phyloP scores from a whole-genome alignment of 768 basidiomycete species.

The Tricholoma hemisulphureum region DNA sequence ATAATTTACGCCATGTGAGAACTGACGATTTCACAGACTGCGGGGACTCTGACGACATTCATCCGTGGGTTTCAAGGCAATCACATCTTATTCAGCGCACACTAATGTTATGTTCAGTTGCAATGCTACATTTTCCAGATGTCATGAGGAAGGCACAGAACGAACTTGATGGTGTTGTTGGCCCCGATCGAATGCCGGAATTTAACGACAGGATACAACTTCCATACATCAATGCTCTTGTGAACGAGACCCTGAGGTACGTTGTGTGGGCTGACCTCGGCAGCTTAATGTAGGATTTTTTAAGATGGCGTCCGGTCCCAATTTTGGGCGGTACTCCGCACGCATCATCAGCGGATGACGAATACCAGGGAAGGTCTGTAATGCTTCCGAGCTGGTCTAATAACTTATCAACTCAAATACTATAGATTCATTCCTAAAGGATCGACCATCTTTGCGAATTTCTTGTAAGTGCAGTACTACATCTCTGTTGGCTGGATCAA shows the following conservation, averaged over 20 bases:
- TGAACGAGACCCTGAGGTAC: slow-evolving; percentile 38
- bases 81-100: too few relatives aligned
- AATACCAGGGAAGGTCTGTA: slow-evolving; percentile 34
- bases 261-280: not conserved
- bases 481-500: not conserved
- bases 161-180: slow-evolving; percentile 38
- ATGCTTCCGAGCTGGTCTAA: not conserved
- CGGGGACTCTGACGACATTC: slow-evolving; percentile 22
- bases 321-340: slow-evolving; percentile 30
- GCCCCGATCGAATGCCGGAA: slow-evolving; percentile 39
- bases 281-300: not conserved
- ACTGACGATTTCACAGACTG: slow-evolving; percentile 21
- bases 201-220: slow-evolving; percentile 34
- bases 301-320: slow-evolving; percentile 16
- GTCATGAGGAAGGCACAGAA: slow-evolving; percentile 40
- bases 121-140: slow-evolving; percentile 38
- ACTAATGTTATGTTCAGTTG: slow-evolving; percentile 20
- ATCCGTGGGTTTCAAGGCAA: slow-evolving; percentile 5
- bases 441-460: slow-evolving; percentile 38
- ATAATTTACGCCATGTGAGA: not conserved
- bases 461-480: slow-evolving; percentile 22
- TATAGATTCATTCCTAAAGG: slow-evolving; percentile 35
- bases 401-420: not conserved
- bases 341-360: slow-evolving; percentile 37
- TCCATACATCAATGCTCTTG: slow-evolving; percentile 36